phyloP scores from a whole-genome alignment of 2,329 filamentous ascomycete species.

The Podosphaera fusca region DNA sequence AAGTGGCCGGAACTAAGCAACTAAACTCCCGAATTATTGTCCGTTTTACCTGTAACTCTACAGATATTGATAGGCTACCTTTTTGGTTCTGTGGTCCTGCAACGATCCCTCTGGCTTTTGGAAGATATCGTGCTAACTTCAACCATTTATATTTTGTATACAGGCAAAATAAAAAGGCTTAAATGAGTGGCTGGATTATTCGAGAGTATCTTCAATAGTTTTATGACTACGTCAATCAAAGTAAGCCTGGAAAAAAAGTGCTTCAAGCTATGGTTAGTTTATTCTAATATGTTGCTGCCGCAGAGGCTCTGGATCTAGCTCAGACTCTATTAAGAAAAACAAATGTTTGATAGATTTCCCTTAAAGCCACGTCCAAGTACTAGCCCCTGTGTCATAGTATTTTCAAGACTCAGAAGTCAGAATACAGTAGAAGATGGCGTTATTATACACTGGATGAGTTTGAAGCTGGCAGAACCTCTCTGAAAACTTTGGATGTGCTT shows the following conservation, averaged over 20 bases:
- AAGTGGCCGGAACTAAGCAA: not conserved
- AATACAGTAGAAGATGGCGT: not conserved
- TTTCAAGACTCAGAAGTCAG: not conserved
- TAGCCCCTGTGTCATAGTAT: constrained; percentile 1
- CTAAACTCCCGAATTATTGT: not conserved
- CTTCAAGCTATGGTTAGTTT: not conserved
- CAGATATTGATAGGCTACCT: not conserved
- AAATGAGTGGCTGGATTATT: constrained; percentile 1
- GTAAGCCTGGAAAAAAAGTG: not conserved
- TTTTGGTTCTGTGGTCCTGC: not conserved
- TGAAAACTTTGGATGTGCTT: not conserved
- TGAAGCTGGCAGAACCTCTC: not conserved
- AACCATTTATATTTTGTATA: not conserved
- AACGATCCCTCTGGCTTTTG: not conserved
- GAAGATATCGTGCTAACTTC: not conserved
- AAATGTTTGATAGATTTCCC: not conserved
- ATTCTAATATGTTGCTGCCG: not conserved
- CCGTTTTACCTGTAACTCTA: not conserved
- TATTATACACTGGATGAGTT: not conserved
- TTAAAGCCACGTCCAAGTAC: not conserved
- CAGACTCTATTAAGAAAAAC: not conserved
- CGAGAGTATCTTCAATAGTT: not conserved
- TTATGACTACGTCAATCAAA: not conserved
- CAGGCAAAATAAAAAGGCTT: constrained; percentile 1
- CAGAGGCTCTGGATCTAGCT: not conserved